A percentile compares a stretch with the other conserved stretches of the same genome.
phyloP scores from a whole-genome alignment of 805 yeast genomes.

The Wickerhamiella dianesei region DNA sequence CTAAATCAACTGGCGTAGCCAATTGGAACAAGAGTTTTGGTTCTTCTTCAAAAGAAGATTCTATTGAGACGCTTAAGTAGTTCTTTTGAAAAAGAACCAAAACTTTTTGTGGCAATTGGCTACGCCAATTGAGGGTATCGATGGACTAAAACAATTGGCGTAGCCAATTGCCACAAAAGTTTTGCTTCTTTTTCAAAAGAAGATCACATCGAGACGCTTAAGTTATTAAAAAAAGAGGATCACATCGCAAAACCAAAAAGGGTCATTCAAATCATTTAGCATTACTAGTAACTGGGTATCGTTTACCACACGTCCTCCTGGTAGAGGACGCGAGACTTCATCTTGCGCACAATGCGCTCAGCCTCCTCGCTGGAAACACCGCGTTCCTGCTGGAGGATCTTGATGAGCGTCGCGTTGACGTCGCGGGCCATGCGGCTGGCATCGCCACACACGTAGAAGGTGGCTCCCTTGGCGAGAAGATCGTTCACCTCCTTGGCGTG shows the following conservation, averaged over 20 bases:
- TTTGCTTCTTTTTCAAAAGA: too few species aligned
- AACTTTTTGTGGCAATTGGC: too few species aligned
- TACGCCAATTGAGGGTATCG: too few species aligned
- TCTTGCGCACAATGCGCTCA: slow-evolving; percentile 57
- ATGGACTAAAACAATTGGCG: too few species aligned
- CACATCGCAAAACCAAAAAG: neutral
- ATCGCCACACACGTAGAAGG: slow-evolving; percentile 92
- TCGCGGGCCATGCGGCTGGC: slow-evolving; percentile 93
- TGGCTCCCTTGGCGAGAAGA: slow-evolving; percentile 56
- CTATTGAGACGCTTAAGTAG: too few species aligned
- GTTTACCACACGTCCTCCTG: slow-evolving; percentile 95
- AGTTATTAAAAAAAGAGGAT: too few species aligned
- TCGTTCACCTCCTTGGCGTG: slow-evolving; percentile 37
- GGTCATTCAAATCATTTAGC: neutral
- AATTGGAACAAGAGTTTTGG: too few species aligned
- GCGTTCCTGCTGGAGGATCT: slow-evolving; percentile 50
- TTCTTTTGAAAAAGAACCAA: too few species aligned
- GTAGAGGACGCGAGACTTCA: slow-evolving; percentile 73
- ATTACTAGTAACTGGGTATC: neutral
- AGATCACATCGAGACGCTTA: too few species aligned
- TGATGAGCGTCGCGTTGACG: slow-evolving; percentile 56
- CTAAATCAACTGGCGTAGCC: too few species aligned
- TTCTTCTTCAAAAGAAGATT: too few species aligned
- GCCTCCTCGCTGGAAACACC: slow-evolving; percentile 56
- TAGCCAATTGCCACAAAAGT: too few species aligned